phyloP scores from a whole-genome alignment of 129 eudicot species.

The Escallonia rubra region DNA sequence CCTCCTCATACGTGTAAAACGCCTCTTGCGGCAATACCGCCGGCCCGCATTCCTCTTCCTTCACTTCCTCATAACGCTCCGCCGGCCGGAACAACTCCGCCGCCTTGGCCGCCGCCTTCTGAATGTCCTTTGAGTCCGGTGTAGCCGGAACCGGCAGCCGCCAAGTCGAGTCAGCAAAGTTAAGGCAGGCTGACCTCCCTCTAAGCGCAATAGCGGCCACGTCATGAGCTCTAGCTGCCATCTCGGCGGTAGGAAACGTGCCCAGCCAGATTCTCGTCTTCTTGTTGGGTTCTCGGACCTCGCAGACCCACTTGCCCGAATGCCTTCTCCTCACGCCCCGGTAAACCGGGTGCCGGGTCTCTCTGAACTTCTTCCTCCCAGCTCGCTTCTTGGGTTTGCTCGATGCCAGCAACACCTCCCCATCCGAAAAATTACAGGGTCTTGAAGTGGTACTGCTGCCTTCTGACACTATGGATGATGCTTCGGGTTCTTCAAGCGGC shows the following conservation, averaged over 20 bases:
- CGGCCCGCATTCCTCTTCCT: background rate
- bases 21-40: slow-evolving; percentile 2
- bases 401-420: slow-evolving; percentile 16
- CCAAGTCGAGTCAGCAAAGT: slow-evolving; percentile 17
- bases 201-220: slow-evolving; percentile 18
- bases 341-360: slow-evolving; percentile 44
- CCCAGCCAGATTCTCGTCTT: slow-evolving; percentile 41
- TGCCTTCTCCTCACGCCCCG: slow-evolving; percentile 36
- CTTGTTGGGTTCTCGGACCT: slow-evolving; percentile 41
- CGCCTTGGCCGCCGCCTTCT: slow-evolving; percentile 38
- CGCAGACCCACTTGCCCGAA: slow-evolving; percentile 46
- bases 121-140: slow-evolving; percentile 28
- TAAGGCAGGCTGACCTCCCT: slow-evolving; percentile 12
- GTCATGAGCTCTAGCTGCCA: slow-evolving; percentile 26
- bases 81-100: slow-evolving; percentile 31
- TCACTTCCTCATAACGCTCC: background rate
- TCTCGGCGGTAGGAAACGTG: slow-evolving; percentile 17
- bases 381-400: slow-evolving; percentile 37
- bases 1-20: slow-evolving; percentile 32
- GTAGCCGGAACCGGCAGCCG: slow-evolving; percentile 26
- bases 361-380: slow-evolving; percentile 44
- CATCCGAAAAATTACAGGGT: background rate
- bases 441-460: background rate
- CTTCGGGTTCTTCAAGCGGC: background rate
- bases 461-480: slow-evolving; percentile 7